phyloP scores from a whole-genome alignment of 805 yeast species.

The Lachancea sp. region DNA sequence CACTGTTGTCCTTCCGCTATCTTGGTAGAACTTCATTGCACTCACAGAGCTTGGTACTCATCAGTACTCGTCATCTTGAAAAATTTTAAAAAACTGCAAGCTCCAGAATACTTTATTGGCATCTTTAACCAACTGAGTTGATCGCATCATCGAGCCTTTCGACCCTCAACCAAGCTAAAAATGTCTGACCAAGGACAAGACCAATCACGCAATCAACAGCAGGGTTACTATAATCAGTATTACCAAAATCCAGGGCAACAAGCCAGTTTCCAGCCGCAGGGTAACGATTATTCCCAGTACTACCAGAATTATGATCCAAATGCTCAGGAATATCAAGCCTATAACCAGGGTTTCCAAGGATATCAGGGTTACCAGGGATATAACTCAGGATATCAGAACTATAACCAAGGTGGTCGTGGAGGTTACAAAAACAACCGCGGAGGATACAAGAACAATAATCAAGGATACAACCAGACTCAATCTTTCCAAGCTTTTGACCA shows the following conservation, averaged over 20 bases:
- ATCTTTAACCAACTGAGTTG: neutral
- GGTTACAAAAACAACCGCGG: slow-evolving; percentile 12
- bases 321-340: slow-evolving; percentile 21
- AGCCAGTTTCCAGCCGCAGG: slow-evolving; percentile 17
- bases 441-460: slow-evolving; percentile 17
- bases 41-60: too few relatives aligned
- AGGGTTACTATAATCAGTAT: slow-evolving; percentile 21
- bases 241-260: slow-evolving; percentile 25
- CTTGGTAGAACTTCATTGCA: too few relatives aligned
- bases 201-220: slow-evolving; percentile 18
- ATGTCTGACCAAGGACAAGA: slow-evolving; percentile 27
- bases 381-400: slow-evolving; percentile 18
- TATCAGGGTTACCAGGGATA: slow-evolving; percentile 23
- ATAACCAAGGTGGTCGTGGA: slow-evolving; percentile 8
- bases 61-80: too few relatives aligned
- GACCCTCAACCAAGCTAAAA: neutral
- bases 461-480: slow-evolving; percentile 18
- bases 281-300: slow-evolving; percentile 20
- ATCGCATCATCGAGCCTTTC: neutral
- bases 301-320: slow-evolving; percentile 26
- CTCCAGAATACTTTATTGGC: neutral
- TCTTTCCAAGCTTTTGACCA: slow-evolving; percentile 12
- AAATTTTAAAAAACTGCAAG: neutral
- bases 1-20: too few relatives aligned
- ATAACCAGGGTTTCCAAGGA: slow-evolving; percentile 23